Base-by-base conservation (phyloP, 1,139 yeast genomes). In the Eremothecium sinecaudum region DNA sequence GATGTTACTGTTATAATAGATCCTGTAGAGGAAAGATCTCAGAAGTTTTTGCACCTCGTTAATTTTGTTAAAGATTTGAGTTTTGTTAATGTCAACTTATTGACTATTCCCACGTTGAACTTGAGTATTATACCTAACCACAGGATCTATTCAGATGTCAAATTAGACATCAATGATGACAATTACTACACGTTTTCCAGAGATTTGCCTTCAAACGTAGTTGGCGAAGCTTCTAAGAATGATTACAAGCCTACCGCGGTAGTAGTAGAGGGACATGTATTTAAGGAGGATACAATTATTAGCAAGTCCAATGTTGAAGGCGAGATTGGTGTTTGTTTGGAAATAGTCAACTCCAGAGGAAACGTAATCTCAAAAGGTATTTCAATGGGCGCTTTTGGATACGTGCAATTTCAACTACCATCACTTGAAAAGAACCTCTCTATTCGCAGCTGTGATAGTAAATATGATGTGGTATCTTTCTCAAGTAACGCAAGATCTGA, bases 21-120 rank as follows among this genome's bases (percentile, higher is more conserved):
- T 53, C 97, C 97, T 1, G 54, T 76, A 4, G 70, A 72, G 38
- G 84, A 79, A 44, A 50, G 62, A 16, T 71, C 94, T 0, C 96
- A 83, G 48, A 73, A 71, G 35, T 49, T 75, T 15, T 47, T 79
- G 0, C 60, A 77, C 0, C 52, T 79, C 13, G 56, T 75, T 4
- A 64, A 64, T n/a, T 49, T 71, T 1, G 46, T 78, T 8, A 58
- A 57, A 24, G 40, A 53, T 16, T 36, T 71, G 5, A 57, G 62
- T 1, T 71, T 69, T 50, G 61, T 75, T 3, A 67, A 71, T 24
- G 53, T 79, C 8, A 66, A 69, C 24, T 58, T 87, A 0, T 52
- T 73, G 16, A 47, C 87, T 24, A 72, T 78, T 35, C 95, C 96
- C 0, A 58, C 64, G 5, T 38, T 45, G 5, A 53, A 58, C 2